These are phyloP conservation scores for Aristolochia contorta DNA, from an alignment of 164 flowering plant genomes.

Conservation along the genomic window DNA sequence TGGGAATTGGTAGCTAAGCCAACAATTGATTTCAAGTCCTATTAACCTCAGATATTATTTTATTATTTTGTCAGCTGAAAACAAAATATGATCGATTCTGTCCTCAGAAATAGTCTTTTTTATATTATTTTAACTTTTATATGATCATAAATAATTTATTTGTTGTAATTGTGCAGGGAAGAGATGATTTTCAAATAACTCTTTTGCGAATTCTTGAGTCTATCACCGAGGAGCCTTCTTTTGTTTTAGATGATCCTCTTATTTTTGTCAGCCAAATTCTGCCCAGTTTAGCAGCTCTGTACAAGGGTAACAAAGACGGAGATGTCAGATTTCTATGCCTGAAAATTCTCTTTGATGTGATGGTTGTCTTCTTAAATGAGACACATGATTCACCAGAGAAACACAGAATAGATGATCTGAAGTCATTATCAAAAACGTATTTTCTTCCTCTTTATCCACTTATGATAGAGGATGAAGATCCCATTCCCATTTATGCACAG, in stretches of 20 bases:
- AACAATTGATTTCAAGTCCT: no score
- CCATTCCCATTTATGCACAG: conserved; percentile 92
- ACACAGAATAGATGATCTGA: conserved; percentile 42
- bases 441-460: conserved; percentile 89
- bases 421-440: conserved; percentile 45
- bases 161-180: conserved; percentile 55
- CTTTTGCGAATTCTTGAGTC: conserved; percentile 78
- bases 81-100: no score
- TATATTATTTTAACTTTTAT: background rate
- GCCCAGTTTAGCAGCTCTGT: conserved; percentile 66
- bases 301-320: conserved; percentile 92
- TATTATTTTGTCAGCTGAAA: no score
- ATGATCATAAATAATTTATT: background rate
- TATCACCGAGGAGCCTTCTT: conserved; percentile 57
- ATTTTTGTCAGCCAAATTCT: conserved; percentile 52
- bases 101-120: no score
- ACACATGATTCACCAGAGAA: conserved; percentile 13
- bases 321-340: conserved; percentile 90
- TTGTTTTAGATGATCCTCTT: conserved; percentile 38
- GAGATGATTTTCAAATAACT: conserved; percentile 91
- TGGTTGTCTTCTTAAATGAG: conserved; percentile 61
- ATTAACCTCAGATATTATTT: no score
- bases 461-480: conserved; percentile 87
- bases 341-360: conserved; percentile 73
- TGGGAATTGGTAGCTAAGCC: no score